Evolutionary conservation across 805 yeast genomes (phyloP).

Genomic region (Candida pseudoglaebosa): DNA sequence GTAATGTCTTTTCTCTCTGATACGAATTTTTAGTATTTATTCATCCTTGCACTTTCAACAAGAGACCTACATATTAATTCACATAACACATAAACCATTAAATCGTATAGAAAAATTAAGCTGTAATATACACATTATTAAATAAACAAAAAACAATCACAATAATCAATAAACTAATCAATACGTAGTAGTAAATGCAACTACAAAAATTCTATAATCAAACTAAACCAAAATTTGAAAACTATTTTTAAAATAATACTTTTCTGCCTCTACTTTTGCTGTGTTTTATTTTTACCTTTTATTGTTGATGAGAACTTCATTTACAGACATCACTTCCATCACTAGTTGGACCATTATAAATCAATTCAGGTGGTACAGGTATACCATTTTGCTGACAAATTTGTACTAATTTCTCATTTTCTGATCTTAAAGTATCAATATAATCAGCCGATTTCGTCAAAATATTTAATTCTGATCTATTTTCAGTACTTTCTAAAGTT

Average conservation of each 20-base stretch:
- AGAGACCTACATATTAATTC: background rate
- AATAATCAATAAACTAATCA: too few species aligned
- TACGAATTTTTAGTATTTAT: too few species aligned
- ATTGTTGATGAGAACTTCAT: too few species aligned
- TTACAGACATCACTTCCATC: conserved; percentile 12
- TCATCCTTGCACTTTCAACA: background rate
- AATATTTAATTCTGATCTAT: conserved; percentile 75
- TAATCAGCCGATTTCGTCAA: conserved; percentile 61
- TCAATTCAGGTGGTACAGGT: conserved; percentile 38
- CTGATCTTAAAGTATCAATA: conserved; percentile 46
- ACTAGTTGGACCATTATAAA: conserved; percentile 23
- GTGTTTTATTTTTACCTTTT: too few species aligned
- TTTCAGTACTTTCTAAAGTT: conserved; percentile 60
- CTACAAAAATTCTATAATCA: too few species aligned
- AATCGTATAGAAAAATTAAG: background rate
- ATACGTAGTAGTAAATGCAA: too few species aligned
- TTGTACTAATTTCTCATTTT: conserved; percentile 44
- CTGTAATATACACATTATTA: too few species aligned
- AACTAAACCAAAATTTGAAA: too few species aligned
- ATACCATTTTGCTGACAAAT: conserved; percentile 39
- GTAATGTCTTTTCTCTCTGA: too few species aligned
- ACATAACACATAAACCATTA: background rate
- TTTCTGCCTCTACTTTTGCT: too few species aligned
- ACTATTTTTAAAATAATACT: too few species aligned
- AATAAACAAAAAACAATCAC: too few species aligned